Conservation (phyloP, 306 rosid genomes). For the Cicer chorassanicum region DNA sequence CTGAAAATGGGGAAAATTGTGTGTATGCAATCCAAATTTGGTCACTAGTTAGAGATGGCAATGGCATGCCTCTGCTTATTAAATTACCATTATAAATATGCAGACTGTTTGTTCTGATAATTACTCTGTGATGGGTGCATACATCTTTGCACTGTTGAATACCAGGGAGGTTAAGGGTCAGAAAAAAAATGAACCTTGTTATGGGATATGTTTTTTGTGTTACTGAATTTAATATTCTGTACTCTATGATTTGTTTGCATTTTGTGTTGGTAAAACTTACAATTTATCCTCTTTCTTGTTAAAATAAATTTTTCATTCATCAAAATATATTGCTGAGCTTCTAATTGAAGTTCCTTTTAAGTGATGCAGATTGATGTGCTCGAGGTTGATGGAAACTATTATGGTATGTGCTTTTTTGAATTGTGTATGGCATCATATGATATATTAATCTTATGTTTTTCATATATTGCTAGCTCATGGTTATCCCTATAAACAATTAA, state of each 20-base stretch:
- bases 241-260: not conserved
- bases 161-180: no score
- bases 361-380: conserved; percentile 89
- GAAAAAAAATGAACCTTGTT: no score
- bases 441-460: not conserved
- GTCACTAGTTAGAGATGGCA: no score
- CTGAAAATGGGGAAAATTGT: no score
- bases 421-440: not conserved
- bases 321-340: conserved; percentile 27
- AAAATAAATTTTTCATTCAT: conserved; percentile 22
- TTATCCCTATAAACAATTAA: not conserved
- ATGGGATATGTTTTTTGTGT: no score
- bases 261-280: conserved; percentile 10
- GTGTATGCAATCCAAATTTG: no score
- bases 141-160: no score
- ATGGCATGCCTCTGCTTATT: no score
- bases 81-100: no score
- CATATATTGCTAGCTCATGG: not conserved
- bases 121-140: no score
- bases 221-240: not conserved
- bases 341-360: conserved; percentile 41
- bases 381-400: conserved; percentile 90
- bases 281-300: conserved; percentile 7
- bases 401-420: conserved; percentile 60
- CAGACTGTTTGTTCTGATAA: no score